Conservation (phyloP, 106 monocot species). For the Dendrobium nobile region DNA sequence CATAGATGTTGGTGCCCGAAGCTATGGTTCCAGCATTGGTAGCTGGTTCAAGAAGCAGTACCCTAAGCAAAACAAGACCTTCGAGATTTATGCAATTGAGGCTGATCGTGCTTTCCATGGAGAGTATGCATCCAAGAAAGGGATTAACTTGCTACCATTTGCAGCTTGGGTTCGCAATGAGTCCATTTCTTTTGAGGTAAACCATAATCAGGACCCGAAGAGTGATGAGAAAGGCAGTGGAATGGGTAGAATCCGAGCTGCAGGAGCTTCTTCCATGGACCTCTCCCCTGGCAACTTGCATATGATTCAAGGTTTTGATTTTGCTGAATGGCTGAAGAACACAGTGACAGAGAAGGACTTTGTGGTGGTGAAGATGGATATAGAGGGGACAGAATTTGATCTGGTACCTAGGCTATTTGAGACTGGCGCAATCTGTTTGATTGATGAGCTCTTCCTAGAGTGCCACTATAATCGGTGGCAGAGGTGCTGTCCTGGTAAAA, state of each 20-base stretch:
- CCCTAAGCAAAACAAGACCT: conserved; percentile 65
- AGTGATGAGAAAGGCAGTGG: conserved; percentile 33
- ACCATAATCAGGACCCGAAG: conserved; percentile 31
- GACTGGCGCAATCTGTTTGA: conserved; percentile 63
- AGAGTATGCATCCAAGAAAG: conserved; percentile 50
- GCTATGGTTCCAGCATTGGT: conserved; percentile 70
- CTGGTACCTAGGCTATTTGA: conserved; percentile 56
- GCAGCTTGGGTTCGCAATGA: conserved; percentile 73
- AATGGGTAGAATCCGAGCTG: conserved; percentile 51
- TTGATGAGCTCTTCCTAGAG: conserved; percentile 70
- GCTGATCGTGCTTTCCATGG: conserved; percentile 48
- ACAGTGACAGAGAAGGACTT: conserved; percentile 46
- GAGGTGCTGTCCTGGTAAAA: conserved; percentile 66
- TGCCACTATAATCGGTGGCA: conserved; percentile 84
- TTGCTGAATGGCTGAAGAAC: conserved; percentile 66
- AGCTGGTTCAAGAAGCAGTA: conserved; percentile 85
- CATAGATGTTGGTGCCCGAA: conserved; percentile 62
- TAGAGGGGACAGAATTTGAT: conserved; percentile 74
- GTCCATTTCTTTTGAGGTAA: conserved; percentile 55
- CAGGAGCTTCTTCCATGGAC: conserved; percentile 1
- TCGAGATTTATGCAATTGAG: conserved; percentile 59
- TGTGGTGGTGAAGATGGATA: conserved; percentile 79
- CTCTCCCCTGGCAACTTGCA: conserved; percentile 18
- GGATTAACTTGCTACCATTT: conserved; percentile 42
- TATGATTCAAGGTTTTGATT: conserved; percentile 50